Base-by-base conservation (phyloP, 2,329 filamentous ascomycete genomes). In the Paecilomyces dactylethromorphus region DNA sequence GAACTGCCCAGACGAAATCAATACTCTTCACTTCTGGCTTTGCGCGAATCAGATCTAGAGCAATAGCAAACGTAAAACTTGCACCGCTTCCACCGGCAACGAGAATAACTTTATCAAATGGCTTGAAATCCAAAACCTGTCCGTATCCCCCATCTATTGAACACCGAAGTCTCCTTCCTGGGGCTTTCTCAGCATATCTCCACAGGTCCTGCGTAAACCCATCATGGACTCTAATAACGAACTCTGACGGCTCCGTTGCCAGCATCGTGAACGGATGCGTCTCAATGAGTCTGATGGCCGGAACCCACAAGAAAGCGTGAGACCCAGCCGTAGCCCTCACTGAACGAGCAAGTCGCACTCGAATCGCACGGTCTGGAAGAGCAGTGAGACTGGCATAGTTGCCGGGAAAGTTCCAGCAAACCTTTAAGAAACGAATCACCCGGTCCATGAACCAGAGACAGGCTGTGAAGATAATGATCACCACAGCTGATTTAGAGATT, bases 291-390 rank as follows among this genome's bases (percentile, higher is more conserved):
- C 85, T 80, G 54, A 88, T 78, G 3, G 73, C 73, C 0, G 86
- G 86, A 6, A 88, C 79, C 84, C 84, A 88, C 31, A 88, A 70
- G 65, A 86, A 87, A 64, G 83, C 84, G 66, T 89, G 86, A 61
- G 83, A 82, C 1, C 84, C 85, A 0, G 85, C 78, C 1, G 73
- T 69, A 1, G 80, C 79, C 2, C 73, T 70, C 0, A 76, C 60
- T 0, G 80, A 79, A 2, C 79, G 76, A 68, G 83, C 82, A 32
- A 87, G 71, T 0, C 79, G 75, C n/a, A 86, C 77, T 39, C 82
- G 80, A 18, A 82, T 85, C 54, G 78, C 83, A 3, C 82, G 80
- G 57, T 81, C 72, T 6, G 82, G 74, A 3, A 87, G 77, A 4
- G 84, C 80, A 24, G 78, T 76, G n/a, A 87, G 66, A 0, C 74